Percentiles rank a stretch among this genome's conserved stretches.
phyloP scores from a whole-genome alignment of 768 basidiomycete species.

The Boletellus ananas region DNA sequence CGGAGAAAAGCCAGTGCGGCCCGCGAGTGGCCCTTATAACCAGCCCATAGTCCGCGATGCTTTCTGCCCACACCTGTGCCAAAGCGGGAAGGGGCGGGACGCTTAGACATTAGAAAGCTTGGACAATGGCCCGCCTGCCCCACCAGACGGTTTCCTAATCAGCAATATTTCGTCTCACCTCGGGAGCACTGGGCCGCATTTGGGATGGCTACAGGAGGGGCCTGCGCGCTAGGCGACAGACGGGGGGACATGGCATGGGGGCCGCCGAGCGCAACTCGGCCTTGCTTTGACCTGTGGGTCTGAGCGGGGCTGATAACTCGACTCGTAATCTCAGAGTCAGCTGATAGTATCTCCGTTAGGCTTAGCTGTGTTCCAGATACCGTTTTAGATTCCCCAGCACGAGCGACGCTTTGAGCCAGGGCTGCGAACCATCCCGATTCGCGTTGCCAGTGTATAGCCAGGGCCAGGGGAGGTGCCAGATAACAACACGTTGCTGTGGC shows the following conservation, averaged over 20 bases:
- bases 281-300: constrained; percentile 20
- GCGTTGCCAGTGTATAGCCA: too few relatives aligned
- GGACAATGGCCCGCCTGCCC: constrained; percentile 1
- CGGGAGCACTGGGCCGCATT: constrained; percentile 5
- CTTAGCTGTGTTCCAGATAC: too few relatives aligned
- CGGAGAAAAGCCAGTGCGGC: constrained; percentile 3
- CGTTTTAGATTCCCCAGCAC: too few relatives aligned
- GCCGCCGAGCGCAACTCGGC: constrained; percentile 5
- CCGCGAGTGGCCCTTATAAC: constrained; percentile 7
- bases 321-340: not conserved
- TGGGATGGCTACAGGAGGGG: not conserved
- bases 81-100: constrained; percentile 12
- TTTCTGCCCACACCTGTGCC: not conserved
- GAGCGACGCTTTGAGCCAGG: too few relatives aligned
- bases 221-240: not conserved
- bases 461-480: too few relatives aligned
- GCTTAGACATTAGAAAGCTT: constrained; percentile 16
- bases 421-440: too few relatives aligned
- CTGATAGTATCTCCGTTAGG: too few relatives aligned
- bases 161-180: constrained; percentile 9
- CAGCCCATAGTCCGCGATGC: not conserved
- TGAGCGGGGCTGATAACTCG: not conserved
- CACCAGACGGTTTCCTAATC: constrained; percentile 9
- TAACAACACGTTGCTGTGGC: too few relatives aligned
- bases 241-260: constrained; percentile 4